These are phyloP conservation scores for Zygnema cylindricum DNA, from an alignment of 139 green algal species.

Conservation along the genomic window DNA sequence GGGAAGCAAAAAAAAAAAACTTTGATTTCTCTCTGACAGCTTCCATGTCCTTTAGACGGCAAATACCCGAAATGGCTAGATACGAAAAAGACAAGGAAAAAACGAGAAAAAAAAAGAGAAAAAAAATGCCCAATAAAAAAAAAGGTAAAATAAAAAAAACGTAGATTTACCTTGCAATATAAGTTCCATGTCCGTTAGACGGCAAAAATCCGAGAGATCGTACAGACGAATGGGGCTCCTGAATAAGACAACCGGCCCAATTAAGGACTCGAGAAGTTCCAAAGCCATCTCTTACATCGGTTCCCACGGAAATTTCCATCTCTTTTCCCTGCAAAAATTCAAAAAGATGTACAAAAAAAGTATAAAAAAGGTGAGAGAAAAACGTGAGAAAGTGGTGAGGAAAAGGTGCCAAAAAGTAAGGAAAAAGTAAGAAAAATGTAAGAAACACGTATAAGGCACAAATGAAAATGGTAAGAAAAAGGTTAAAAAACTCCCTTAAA, in stretches of 20 bases:
- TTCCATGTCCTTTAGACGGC: no score
- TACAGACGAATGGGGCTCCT: constrained; percentile 79
- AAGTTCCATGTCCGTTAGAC: constrained; percentile 48
- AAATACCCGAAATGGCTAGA: no score
- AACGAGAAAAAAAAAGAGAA: neutral
- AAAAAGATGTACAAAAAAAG: constrained; percentile 25
- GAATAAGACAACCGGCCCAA: constrained; percentile 85
- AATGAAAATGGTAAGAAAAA: no score
- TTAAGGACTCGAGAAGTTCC: constrained; percentile 84
- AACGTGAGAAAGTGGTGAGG: constrained; percentile 16
- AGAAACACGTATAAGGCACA: no score
- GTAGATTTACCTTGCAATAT: constrained; percentile 42
- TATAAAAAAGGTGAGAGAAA: no score
- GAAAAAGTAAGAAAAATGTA: no score
- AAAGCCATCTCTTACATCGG: constrained; percentile 76
- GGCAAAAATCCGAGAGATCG: constrained; percentile 82
- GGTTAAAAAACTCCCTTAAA: no score
- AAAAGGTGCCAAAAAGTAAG: constrained; percentile 10
- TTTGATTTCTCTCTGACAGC: no score
- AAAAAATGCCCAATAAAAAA: no score
- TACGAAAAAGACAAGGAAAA: neutral
- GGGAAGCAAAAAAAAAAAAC: no score
- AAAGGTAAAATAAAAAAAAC: constrained; percentile 6
- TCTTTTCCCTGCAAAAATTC: constrained; percentile 66
- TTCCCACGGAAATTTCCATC: constrained; percentile 68